Percentiles rank a stretch among this genome's conserved stretches.
phyloP scores from a whole-genome alignment of 2,329 filamentous ascomycete genomes.

The Aspergillus neotritici region DNA sequence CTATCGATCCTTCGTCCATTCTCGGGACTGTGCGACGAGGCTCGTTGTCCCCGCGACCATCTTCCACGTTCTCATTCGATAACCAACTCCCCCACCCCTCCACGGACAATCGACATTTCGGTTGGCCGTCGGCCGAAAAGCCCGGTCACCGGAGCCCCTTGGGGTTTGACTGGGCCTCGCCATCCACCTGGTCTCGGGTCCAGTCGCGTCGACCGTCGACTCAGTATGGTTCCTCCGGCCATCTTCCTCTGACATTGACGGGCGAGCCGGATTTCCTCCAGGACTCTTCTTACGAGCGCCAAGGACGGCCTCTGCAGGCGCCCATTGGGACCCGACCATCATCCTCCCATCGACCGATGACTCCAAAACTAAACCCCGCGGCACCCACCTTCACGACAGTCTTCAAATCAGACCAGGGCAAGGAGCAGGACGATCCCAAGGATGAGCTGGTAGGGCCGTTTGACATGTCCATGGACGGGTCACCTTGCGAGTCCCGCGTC shows the following conservation, averaged over 20 bases:
- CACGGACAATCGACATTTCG: conserved; percentile 71
- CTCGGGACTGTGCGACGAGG: conserved; percentile 39
- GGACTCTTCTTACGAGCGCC: conserved; percentile 41
- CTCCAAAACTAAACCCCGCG: conserved; percentile 71
- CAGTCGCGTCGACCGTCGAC: conserved; percentile 76
- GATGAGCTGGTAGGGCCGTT: conserved; percentile 27
- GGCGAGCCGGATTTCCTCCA: conserved; percentile 47
- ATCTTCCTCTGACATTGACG: conserved; percentile 51
- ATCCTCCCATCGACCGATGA: conserved; percentile 49
- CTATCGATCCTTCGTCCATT: conserved; percentile 42
- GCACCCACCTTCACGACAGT: conserved; percentile 80
- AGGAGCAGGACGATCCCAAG: conserved; percentile 36
- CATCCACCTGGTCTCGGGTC: conserved; percentile 64
- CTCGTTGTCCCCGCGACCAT: conserved; percentile 43
- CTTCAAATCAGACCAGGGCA: conserved; percentile 49
- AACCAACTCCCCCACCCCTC: conserved; percentile 64
- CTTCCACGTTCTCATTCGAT: conserved; percentile 53
- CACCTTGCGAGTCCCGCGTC: conserved; percentile 41
- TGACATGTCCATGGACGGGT: conserved; percentile 33
- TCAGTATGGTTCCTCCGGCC: conserved; percentile 67
- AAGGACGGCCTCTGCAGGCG: conserved; percentile 51
- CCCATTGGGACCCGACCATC: conserved; percentile 75
- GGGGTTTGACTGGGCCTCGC: conserved; percentile 49
- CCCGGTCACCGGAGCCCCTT: conserved; percentile 50
- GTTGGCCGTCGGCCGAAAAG: conserved; percentile 55